A percentile compares a stretch with the other conserved stretches of the same genome.
phyloP scores from a whole-genome alignment of 257 asterid genomes.

The Asclepias syriaca region DNA sequence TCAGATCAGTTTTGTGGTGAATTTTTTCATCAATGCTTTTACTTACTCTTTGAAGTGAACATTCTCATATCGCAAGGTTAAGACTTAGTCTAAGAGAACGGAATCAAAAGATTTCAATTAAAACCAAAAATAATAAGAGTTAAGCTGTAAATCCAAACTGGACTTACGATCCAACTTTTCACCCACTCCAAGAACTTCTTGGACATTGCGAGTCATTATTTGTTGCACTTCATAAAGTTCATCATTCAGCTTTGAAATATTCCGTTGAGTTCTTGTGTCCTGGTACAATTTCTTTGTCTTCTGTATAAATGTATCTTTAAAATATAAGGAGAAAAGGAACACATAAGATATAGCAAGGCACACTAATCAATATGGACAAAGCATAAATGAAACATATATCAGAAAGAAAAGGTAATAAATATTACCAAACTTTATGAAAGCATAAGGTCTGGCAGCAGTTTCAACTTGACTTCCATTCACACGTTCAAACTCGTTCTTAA shows the following conservation, averaged over 20 bases:
- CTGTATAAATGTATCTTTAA: slow-evolving; percentile 77
- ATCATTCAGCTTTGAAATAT: slow-evolving; percentile 83
- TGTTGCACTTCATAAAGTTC: slow-evolving; percentile 99
- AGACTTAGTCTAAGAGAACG: not conserved
- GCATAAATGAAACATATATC: not conserved
- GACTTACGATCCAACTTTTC: slow-evolving; percentile 95
- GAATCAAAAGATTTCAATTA: slow-evolving; percentile 6
- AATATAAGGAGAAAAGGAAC: slow-evolving; percentile 11
- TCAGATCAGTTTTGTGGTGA: not conserved
- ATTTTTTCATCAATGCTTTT: not conserved
- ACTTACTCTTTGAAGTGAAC: not conserved
- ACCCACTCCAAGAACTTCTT: slow-evolving; percentile 98
- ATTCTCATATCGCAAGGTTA: not conserved
- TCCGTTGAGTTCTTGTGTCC: slow-evolving; percentile 93
- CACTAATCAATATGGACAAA: slow-evolving; percentile 4
- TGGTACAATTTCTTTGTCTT: slow-evolving; percentile 89
- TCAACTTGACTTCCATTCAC: slow-evolving; percentile 79
- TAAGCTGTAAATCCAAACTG: slow-evolving; percentile 3
- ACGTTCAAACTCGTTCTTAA: slow-evolving; percentile 87
- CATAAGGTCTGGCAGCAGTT: slow-evolving; percentile 98
- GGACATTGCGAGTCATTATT: slow-evolving; percentile 97
- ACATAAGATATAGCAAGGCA: slow-evolving; percentile 9
- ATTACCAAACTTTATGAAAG: slow-evolving; percentile 89
- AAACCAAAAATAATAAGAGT: slow-evolving; percentile 7
- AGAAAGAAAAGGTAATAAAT: slow-evolving; percentile 12